These are phyloP conservation scores for Wickerhamomyces pijperi DNA, from an alignment of 805 yeast genomes.

Conservation along the genomic window DNA sequence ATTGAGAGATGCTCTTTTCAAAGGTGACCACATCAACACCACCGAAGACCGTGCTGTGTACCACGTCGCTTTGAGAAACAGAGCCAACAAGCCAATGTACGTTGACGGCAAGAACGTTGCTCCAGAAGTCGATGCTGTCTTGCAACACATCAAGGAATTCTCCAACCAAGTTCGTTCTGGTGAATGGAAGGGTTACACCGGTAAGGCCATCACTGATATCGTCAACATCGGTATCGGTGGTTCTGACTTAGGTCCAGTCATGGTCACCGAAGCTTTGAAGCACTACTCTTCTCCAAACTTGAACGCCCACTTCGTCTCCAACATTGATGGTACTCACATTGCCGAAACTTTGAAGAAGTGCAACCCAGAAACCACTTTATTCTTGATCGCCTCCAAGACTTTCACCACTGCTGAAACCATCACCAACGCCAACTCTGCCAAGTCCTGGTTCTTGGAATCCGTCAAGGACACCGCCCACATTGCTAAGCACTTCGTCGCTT, in stretches of 20 bases:
- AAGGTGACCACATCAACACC: conserved; percentile 87
- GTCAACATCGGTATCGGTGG: conserved; percentile 99
- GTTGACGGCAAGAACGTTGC: conserved; percentile 89
- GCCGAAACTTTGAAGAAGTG: conserved; percentile 76
- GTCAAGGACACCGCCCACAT: conserved; percentile 63
- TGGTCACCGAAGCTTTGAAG: conserved; percentile 98
- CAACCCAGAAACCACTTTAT: conserved; percentile 86
- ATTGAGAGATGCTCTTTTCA: conserved; percentile 84
- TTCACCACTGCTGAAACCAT: conserved; percentile 98
- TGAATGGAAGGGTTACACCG: conserved; percentile 93
- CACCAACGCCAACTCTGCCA: conserved; percentile 94
- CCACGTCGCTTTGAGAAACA: conserved; percentile 95
- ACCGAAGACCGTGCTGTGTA: conserved; percentile 96
- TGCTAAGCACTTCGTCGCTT: conserved; percentile 96
- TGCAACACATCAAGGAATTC: conserved; percentile 95
- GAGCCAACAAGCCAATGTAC: conserved; percentile 68
- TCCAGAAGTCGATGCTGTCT: conserved; percentile 83
- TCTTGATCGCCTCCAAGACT: conserved; percentile 90
- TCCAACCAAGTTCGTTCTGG: conserved; percentile 86
- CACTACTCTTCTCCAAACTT: conserved; percentile 70
- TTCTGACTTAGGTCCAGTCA: conserved; percentile 96
- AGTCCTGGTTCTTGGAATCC: conserved; percentile 77
- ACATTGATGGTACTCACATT: conserved; percentile 96
- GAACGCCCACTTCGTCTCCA: conserved; percentile 86
- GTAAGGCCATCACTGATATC: conserved; percentile 83